phyloP scores from a whole-genome alignment of 73 alveolate species.

The Symbiodinium natans region DNA sequence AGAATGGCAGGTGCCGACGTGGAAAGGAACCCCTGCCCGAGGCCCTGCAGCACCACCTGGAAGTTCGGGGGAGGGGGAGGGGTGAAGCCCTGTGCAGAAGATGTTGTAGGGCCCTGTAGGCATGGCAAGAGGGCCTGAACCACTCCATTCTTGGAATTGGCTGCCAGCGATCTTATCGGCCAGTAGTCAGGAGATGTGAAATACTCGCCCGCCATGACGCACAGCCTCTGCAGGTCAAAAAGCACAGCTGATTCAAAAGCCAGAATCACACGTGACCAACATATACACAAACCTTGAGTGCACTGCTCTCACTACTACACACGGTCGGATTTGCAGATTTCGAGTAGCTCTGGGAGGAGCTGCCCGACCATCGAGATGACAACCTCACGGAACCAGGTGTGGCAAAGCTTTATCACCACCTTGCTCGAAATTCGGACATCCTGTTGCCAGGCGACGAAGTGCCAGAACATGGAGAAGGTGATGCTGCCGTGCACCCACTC shows the following conservation, averaged over 20 bases:
- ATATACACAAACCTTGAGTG: no score
- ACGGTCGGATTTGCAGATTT: no score
- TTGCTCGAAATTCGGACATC: no score
- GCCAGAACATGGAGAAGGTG: constrained; percentile 87
- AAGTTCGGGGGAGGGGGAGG: not conserved
- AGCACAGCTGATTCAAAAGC: no score
- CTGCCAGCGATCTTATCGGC: constrained; percentile 54
- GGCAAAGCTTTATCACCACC: no score
- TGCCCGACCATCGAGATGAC: constrained; percentile 51
- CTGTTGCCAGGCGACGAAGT: constrained; percentile 32
- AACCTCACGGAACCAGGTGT: not conserved
- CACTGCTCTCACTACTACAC: no score
- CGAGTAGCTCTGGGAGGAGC: constrained; percentile 54
- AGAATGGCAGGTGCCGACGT: constrained; percentile 47
- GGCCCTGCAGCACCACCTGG: constrained; percentile 65
- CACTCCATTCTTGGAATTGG: constrained; percentile 76
- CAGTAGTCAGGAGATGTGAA: constrained; percentile 64
- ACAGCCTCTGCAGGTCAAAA: not conserved
- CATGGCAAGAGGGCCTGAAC: constrained; percentile 7
- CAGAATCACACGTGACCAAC: no score
- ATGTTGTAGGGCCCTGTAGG: not conserved
- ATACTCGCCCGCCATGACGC: constrained; percentile 79
- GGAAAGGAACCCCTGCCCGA: constrained; percentile 73
- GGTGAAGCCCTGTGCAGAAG: no score
- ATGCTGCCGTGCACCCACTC: constrained; percentile 89